Evolutionary conservation across 371 early-diverging fungal genomes (phyloP), one percentile per base, ranked within the genome.

Genomic region (Mortierella sp.): DNA sequence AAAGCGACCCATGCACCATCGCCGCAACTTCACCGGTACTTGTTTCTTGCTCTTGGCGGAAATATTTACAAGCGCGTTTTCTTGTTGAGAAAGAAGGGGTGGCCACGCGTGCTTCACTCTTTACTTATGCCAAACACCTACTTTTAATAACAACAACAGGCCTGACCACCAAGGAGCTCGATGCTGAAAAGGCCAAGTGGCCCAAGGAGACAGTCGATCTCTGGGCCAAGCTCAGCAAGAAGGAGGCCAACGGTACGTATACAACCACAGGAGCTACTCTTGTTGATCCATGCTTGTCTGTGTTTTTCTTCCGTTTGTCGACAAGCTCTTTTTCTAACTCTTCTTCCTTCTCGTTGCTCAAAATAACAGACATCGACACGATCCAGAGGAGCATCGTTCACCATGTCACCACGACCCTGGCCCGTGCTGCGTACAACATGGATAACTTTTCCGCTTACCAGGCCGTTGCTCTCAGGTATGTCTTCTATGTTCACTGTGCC

Each of bases 401-500:
- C 78, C 96, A 97, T 81, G 93, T 94, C 70, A 92, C 94, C 21
- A 93, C 94, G 57, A 97, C 96, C 11, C 88, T 97, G 75, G 94
- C 96, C 80, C 93, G 96, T 79, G 93, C 93, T 74, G 93, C 94
- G 3, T 93, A 91, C 81, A 95, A 95, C 88, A 91, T 97, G 90
- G 96, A 97, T 81, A 91, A 95, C 76, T 91, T 95, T 75, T 94
- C 94, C 74, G 94, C 95, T 61, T 98, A 98, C 89, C 95, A 95
- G 81, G 95, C 97, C 31, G 91, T 94, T 24, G 96, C 98, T 48
- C 91, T 95, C 87, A 92, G 94, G 89, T 92, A 89, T 70, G 86
- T 79, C 28, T 28, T n/a, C 53, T 24, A 34, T 59, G 5, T 31
- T 13, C 31, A 13, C n/a, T 46, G 26, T 26, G 13, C 31, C 8